Base-by-base conservation (phyloP, 2,329 filamentous ascomycete genomes). In the Pseudogymnoascus sp. region DNA sequence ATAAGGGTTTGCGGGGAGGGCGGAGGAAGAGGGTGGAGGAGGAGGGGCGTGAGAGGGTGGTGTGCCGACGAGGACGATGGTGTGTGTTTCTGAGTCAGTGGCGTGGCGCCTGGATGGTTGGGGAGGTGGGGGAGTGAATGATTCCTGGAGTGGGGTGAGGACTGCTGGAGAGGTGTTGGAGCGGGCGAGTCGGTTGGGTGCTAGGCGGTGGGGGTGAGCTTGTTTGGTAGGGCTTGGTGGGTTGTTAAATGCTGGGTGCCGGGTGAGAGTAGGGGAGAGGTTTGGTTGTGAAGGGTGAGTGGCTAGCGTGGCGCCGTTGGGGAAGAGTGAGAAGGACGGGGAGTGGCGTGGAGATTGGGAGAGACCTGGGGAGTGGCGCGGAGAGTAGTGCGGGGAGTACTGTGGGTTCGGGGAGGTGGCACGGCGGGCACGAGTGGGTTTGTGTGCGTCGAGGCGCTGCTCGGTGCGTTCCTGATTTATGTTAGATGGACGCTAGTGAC, bases 111-210 rank as follows among this genome's bases (percentile, higher is more conserved):
- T 26, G 2, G 23, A 2, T 37, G 14, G 12, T 12, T 14, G 61
- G 67, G 60, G 66, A 66, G 65, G 67, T 73, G 60, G 63, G 69
- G 59, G 67, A 62, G 73, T 74, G 64, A 77, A 80, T 21, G 62
- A 73, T 4, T 73, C 67, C 21, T 69, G 71, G 1, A 72, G 73
- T 1, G 81, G 80, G 4, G 81, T 83, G 5, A 81, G 70, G 18
- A 74, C 71, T 12, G 79, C 80, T 1, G 83, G 83, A 12, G 81
- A 82, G 3, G 84, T 86, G 67, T 83, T 82, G 1, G 83, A 82
- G 29, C 84, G 79, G 18, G 74, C 67, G 4, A 76, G 68, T 11
- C 66, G 63, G 16, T 23, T 54, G 21, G 29, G 42, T 60, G 10
- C 62, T 62, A 45, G 45, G 37, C 40, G 63, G 40, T 60, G 54